phyloP scores from a whole-genome alignment of 2,329 filamentous ascomycete species.

The Clonostachys sp. region DNA sequence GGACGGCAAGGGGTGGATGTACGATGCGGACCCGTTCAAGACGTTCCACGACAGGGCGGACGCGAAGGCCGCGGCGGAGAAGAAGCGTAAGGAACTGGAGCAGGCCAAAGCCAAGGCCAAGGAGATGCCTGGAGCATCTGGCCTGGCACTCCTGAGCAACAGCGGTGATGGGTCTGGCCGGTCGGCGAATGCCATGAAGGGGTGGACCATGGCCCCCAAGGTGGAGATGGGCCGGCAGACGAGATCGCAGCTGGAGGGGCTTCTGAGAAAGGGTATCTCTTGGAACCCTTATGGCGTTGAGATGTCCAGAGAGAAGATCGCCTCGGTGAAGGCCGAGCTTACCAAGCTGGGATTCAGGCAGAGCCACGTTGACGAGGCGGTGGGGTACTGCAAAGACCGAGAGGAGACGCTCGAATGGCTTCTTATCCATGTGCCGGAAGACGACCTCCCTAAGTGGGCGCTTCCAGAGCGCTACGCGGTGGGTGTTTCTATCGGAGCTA shows the following conservation, averaged over 20 bases:
- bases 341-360: slow-evolving; percentile 77
- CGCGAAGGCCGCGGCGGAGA: slow-evolving; percentile 69
- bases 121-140: slow-evolving; percentile 55
- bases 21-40: slow-evolving; percentile 90
- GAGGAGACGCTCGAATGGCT: slow-evolving; percentile 96
- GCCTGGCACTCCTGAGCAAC: slow-evolving; percentile 45
- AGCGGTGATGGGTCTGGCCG: slow-evolving; percentile 22
- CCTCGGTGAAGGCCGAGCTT: slow-evolving; percentile 66
- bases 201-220: slow-evolving; percentile 82
- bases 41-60: slow-evolving; percentile 76
- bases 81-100: slow-evolving; percentile 70
- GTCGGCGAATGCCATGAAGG: slow-evolving; percentile 51
- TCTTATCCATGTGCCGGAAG: slow-evolving; percentile 92
- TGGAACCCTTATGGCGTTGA: slow-evolving; percentile 82
- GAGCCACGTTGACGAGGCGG: slow-evolving; percentile 85
- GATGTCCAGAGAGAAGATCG: slow-evolving; percentile 54
- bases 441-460: slow-evolving; percentile 90
- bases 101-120: slow-evolving; percentile 65
- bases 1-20: slow-evolving; percentile 79
- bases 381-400: slow-evolving; percentile 80
- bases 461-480: slow-evolving; percentile 89
- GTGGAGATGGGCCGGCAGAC: slow-evolving; percentile 89
- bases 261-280: slow-evolving; percentile 72
- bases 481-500: slow-evolving; percentile 80
- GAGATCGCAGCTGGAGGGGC: slow-evolving; percentile 70